Base-by-base conservation (phyloP, 2,329 filamentous ascomycete genomes). In the Penicillium sp. region DNA sequence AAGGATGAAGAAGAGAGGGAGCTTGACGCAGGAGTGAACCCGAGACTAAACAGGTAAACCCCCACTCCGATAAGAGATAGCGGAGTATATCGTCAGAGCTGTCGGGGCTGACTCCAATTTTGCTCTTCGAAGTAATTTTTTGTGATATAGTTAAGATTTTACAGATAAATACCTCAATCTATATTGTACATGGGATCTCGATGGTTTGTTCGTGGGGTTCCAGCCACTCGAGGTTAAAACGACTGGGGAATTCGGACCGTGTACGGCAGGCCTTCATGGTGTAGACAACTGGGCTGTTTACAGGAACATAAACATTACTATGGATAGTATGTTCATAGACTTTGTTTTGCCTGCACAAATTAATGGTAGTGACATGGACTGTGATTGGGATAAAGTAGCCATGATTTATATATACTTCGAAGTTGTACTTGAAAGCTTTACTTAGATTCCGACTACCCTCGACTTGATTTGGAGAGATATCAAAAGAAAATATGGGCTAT, bases 11-110 rank as follows among this genome's bases (percentile, higher is more conserved):
- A 53, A 27, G 23, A 31, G n/a, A 29, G 6, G 23, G 31, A 19
- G 19, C 31, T 9, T 17, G 39, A 21, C 5, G n/a, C 13, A 23
- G 15, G 17, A 41, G 33, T 21, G 17, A 29, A 49, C 42, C 9
- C 19, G 31, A 13, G 39, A 13, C 29, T 2, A 21, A 27, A 29
- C 31, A 44, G 6, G 8, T 3, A 9, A 21, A 3, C 13, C 29
- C 50, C 39, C 50, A 49, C 41, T 21, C 33, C 15, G 51, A 53
- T 53, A 53, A 53, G 50, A 53, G 50, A 53, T 53, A 53, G 31
- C 21, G 50, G 9, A 49, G 42, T 48, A 52, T 25, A 52, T 29
- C 48, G 48, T 39, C 48, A 39, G 31, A 21, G 31, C 9, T 23
- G 33, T 38, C 21, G 25, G 19, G 15, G 15, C 19, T 31, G 12